Evolutionary conservation across 75 land plant species (phyloP), one percentile per base, ranked within the genome.

Genomic region (Adiantum capillusveneris): DNA sequence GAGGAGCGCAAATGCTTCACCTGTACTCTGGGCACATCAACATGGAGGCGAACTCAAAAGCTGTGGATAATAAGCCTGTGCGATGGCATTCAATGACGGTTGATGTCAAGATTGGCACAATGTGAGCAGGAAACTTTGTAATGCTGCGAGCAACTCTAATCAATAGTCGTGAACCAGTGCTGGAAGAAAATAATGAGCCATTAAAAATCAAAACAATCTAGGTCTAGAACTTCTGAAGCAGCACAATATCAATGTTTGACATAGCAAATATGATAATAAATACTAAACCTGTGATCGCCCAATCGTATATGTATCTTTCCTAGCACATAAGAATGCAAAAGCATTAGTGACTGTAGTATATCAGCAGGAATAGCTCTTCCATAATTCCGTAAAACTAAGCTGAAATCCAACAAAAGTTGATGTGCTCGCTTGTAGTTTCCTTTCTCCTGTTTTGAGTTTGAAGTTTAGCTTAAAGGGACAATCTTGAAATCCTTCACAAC

Each of bases 61-160:
- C 75, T 0, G 70, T 60, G 24, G 43, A 56, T 22, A 60, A 66
- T 26, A 73, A 56, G 44, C 75, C 75, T 0, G 64, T 52, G n/a
- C 75, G 64, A 29, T 73, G 65, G 51, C 75, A 73, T 43, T 73
- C 75, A 50, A 73, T 66, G 1, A 66, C 70, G 18, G 75, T 65
- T 25, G 75, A 73, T 25, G 69, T 73, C 20, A 73, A 39, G 29
- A 73, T 73, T 31, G 66, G 75, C 13, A 58, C 70, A 19, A 66
- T 59, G 60, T 73, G 75, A 25, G 70, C 64, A 22, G 75, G 75
- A 56, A 73, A 73, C n/a, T 66, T 66, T 24, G 49, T 58, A 16
- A 73, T 73, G 58, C 60, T 54, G 19, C 44, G 57, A 42, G 68
- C 64, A 25, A 73, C 66, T 21, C 75, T 31, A 19, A 73, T 66